Evolutionary conservation across 768 basidiomycete genomes (phyloP).

Genomic region (Kwoniella heveanensis): DNA sequence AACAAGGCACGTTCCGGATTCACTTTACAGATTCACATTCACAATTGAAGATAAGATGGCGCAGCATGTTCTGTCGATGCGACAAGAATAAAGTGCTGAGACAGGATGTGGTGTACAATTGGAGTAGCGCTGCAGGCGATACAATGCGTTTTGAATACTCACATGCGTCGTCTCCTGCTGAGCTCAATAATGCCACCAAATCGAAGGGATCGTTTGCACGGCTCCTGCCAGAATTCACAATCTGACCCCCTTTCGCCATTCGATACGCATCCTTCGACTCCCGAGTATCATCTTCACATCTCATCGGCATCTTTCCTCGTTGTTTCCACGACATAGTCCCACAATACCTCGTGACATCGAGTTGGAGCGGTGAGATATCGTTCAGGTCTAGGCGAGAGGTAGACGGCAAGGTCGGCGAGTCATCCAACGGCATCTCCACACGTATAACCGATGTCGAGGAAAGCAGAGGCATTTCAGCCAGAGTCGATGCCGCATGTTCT

Average conservation of each 20-base stretch:
- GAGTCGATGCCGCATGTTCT: not conserved
- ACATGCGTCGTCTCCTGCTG: not conserved
- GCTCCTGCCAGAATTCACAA: no score
- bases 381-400: not conserved
- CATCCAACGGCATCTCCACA: slow-evolving; percentile 1
- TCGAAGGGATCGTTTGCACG: slow-evolving; percentile 1
- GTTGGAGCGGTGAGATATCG: not conserved
- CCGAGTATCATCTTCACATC: not conserved
- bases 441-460: not conserved
- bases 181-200: not conserved
- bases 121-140: no score
- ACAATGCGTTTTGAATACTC: not conserved
- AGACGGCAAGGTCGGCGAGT: slow-evolving; percentile 13
- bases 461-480: not conserved
- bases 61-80: no score
- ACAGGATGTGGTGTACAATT: no score
- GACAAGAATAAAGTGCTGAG: no score
- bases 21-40: not conserved
- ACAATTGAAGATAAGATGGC: not conserved
- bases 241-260: not conserved
- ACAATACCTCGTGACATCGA: not conserved
- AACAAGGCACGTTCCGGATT: slow-evolving; percentile 1
- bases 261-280: not conserved
- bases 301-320: slow-evolving; percentile 7
- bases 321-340: not conserved